Evolutionary conservation across 345 rosid species (phyloP).

Genomic region (Boechera retrofracta): DNA sequence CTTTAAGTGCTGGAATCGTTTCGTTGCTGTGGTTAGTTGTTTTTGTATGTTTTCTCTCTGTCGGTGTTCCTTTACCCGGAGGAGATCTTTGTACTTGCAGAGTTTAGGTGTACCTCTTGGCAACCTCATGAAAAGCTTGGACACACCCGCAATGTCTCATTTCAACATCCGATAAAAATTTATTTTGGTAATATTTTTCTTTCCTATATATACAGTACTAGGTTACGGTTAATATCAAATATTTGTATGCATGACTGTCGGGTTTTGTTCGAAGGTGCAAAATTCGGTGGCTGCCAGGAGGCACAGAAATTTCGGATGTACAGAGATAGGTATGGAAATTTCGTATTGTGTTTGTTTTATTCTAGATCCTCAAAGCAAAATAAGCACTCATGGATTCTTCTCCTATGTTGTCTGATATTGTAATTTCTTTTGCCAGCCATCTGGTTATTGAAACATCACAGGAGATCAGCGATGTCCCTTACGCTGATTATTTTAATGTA

Average conservation of each 20-base stretch:
- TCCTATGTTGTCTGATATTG: conserved; percentile 32
- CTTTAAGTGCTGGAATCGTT: conserved; percentile 24
- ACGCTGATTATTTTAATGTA: conserved; percentile 86
- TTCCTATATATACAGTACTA: conserved; percentile 21
- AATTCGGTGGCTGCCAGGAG: conserved; percentile 92
- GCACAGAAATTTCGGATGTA: conserved; percentile 78
- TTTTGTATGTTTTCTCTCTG: conserved; percentile 6
- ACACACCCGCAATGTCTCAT: conserved; percentile 75
- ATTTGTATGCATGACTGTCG: conserved; percentile 35
- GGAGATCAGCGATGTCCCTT: conserved; percentile 82
- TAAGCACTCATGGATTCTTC: conserved; percentile 21
- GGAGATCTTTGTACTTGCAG: conserved; percentile 51
- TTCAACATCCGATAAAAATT: conserved; percentile 95
- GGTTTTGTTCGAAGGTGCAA: conserved; percentile 65
- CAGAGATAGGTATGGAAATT: conserved; percentile 64
- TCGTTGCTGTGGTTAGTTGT: conserved; percentile 26
- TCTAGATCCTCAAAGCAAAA: conserved; percentile 26
- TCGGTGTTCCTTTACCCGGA: neutral
- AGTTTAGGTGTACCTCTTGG: conserved; percentile 86
- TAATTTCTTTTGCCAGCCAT: conserved; percentile 57
- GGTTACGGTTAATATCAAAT: conserved; percentile 18
- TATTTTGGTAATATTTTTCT: conserved; percentile 72
- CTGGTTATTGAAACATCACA: conserved; percentile 86
- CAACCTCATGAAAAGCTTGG: conserved; percentile 70
- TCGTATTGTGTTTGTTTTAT: neutral